phyloP scores from a whole-genome alignment of 2,329 filamentous ascomycete species.

The Herpotrichia juniperi region DNA sequence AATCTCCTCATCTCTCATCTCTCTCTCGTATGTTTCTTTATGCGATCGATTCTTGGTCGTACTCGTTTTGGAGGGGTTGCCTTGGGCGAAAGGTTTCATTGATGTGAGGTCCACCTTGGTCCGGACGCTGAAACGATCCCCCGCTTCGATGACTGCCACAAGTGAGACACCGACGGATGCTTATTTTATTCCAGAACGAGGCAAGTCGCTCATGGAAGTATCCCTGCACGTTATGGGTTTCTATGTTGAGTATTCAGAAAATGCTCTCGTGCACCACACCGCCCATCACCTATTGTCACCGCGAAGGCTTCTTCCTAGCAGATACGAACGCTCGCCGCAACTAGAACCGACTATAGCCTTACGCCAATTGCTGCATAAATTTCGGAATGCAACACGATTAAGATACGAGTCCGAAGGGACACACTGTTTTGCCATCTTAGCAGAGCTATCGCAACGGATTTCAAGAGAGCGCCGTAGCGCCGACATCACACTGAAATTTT shows the following conservation, averaged over 20 bases:
- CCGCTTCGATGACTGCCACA: background rate
- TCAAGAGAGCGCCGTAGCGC: background rate
- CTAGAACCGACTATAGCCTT: background rate
- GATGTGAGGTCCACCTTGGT: background rate
- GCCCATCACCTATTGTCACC: background rate
- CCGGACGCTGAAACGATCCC: constrained; percentile 4
- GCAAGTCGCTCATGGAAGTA: background rate
- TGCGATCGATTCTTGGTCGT: constrained; percentile 4
- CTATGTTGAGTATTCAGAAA: background rate
- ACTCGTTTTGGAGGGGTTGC: background rate
- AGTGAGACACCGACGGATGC: constrained; percentile 4
- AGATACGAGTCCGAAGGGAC: background rate
- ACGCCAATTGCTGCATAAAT: background rate
- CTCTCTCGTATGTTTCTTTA: constrained; percentile 15
- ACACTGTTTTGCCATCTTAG: background rate
- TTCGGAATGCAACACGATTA: background rate
- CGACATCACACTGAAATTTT: background rate
- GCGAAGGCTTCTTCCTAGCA: background rate
- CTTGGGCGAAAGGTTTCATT: constrained; percentile 8
- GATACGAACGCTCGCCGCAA: background rate
- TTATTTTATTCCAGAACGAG: background rate
- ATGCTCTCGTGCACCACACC: background rate
- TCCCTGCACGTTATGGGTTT: background rate
- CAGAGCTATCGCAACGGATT: background rate
- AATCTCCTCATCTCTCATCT: constrained; percentile 3